Evolutionary conservation across 2,329 filamentous ascomycete species (phyloP), one percentile per base, ranked within the genome.

Genomic region (Fusarium buharicum): DNA sequence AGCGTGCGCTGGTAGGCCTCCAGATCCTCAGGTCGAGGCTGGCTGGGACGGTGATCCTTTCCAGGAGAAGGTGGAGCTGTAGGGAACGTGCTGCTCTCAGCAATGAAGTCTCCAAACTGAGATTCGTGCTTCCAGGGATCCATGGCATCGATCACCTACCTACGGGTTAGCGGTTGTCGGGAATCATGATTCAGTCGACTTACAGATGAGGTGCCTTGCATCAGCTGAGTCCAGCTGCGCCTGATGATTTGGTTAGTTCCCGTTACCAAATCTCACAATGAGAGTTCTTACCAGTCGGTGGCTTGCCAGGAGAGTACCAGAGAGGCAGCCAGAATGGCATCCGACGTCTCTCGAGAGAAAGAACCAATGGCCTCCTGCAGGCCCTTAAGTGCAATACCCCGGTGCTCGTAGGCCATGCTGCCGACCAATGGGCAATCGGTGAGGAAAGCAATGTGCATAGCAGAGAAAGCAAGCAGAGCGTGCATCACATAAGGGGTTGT

Each of bases 241-340:
- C 93, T 96, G 74, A 53, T 72, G 80, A 74, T 74, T 72, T 39
- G 48, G 68, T 74, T 61, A 74, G 47, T 43, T 40, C 22, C 17
- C 16, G 18, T 48, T 24, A 38, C 31, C 34, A 40, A 24, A 38
- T 36, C 31, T 14, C 30, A 30, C 22, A 31, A 52, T 33, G n/a
- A 18, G 31, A 44, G 18, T 22, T 53, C 89, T 82, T 84, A 96
- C 94, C 93, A 98, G 80, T 98, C 94, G 58, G 90, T 95, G 52
- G 92, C 91, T 79, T 98, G 94, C 93, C 95, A 98, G 33, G 93
- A 96, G 45, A 99, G 84, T 43, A 98, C 85, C 39, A 97, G 87
- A 22, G 94, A 97, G 28, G 93, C 92, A 22, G 93, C 94, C 50
- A 99, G 84, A 61, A 97, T 89, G 38, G 93, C 93, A 77, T 99